Evolutionary conservation across 2,329 filamentous ascomycete species (phyloP), one percentile per base, ranked within the genome.

Genomic region (Paracamarosporium sp.): DNA sequence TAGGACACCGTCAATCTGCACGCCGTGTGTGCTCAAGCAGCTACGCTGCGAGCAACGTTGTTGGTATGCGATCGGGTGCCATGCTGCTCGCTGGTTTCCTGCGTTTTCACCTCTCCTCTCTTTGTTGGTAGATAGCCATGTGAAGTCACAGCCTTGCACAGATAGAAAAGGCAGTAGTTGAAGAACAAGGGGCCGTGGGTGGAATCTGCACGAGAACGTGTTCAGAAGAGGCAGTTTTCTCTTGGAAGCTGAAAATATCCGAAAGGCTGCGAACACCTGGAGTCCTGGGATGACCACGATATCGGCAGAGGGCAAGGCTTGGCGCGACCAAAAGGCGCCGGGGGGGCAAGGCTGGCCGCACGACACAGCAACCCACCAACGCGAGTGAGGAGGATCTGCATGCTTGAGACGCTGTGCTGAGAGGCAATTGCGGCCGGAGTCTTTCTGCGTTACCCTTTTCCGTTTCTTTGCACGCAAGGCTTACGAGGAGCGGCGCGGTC

Each of bases 311-410:
- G 30, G 12, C 9, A 28, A 28, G 57, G 62, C 67, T 71, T 67
- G 70, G 67, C 68, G 50, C 64, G 61, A 66, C 60, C 61, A 63
- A 57, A 70, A 71, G 65, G 66, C 64, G 55, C 11, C 24, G 22
- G 6, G 47, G 58, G 62, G 60, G 62, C 41, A 65, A 57, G 51
- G 62, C 67, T 41, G 60, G 59, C 64, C 53, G 63, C 68, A 66
- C 67, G 52, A 57, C 15, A 68, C 66, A 65, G 55, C 47, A 50
- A 40, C 33, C 61, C 60, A 62, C 60, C 66, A 60, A 67, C 64
- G 25, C 36, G 56, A 62, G 58, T 61, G 57, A 59, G 57, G 48
- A 57, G 56, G 51, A 53, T 60, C 60, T 61, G 62, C 67, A 62
- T 57, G 67, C 57, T 56, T 52, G 58, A 56, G 57, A 55, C 48